A percentile compares a stretch with the other conserved stretches of the same genome.
phyloP scores from a whole-genome alignment of 495 filamentous ascomycete species.

The Aspergillus homomorphus region DNA sequence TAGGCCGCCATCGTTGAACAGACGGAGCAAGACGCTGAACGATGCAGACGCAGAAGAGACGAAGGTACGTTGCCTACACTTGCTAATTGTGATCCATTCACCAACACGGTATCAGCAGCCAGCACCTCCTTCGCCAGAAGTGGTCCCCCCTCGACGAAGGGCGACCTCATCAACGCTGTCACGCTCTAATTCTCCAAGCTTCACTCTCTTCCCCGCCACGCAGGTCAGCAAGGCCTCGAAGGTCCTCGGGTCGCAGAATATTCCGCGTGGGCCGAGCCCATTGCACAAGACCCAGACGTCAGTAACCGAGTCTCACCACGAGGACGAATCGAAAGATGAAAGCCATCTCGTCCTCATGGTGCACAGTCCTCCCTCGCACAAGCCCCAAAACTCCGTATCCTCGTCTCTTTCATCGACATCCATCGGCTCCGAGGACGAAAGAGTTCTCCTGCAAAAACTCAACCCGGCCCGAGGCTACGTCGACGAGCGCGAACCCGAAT shows the following conservation, averaged over 20 bases:
- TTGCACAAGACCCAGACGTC: conserved; percentile 26
- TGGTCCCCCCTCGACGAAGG: conserved; percentile 40
- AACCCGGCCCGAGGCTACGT: conserved; percentile 17
- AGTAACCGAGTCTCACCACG: conserved; percentile 8
- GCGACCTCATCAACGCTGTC: conserved; percentile 59
- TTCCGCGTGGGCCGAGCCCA: conserved; percentile 41
- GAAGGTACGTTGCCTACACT: conserved; percentile 24
- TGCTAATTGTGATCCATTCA: background rate
- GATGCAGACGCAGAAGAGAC: conserved; percentile 51
- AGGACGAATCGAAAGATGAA: conserved; percentile 9
- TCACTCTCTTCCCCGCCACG: conserved; percentile 62
- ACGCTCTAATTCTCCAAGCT: conserved; percentile 54
- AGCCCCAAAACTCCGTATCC: conserved; percentile 18
- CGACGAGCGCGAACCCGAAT: conserved; percentile 20
- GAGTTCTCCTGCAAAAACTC: conserved; percentile 15
- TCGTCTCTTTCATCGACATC: conserved; percentile 23
- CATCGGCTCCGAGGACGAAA: conserved; percentile 19
- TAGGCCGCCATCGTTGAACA: conserved; percentile 53
- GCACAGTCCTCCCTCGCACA: conserved; percentile 14
- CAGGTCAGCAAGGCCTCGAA: conserved; percentile 40
- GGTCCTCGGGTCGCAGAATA: conserved; percentile 32
- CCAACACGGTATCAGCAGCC: conserved; percentile 4
- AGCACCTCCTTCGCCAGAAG: conserved; percentile 7
- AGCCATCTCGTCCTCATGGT: conserved; percentile 14
- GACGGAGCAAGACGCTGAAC: conserved; percentile 67